Conservation (phyloP, 2,329 filamentous ascomycete species). For the Venturia carpophila region DNA sequence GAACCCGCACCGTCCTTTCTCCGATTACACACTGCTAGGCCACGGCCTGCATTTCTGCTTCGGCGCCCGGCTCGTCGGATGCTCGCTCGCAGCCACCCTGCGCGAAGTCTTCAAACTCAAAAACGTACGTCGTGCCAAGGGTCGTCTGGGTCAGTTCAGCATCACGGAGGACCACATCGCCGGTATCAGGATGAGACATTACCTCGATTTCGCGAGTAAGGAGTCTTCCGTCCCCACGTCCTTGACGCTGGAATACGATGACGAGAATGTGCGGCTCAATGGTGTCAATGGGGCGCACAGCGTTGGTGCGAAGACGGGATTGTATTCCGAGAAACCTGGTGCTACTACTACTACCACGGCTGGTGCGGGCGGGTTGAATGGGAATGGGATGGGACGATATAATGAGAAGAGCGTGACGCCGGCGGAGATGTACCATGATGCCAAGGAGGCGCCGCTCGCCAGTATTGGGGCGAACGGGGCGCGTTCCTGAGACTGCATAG, state of each 20-base stretch:
- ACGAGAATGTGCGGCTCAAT: neutral
- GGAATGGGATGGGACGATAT: neutral
- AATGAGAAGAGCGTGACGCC: neutral
- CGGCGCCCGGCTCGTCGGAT: slow-evolving; percentile 34
- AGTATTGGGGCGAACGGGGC: neutral
- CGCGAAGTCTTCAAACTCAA: slow-evolving; percentile 40
- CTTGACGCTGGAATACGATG: slow-evolving; percentile 38
- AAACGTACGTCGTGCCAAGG: slow-evolving; percentile 34
- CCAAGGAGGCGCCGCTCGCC: neutral
- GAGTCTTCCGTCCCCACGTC: slow-evolving; percentile 41
- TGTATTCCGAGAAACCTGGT: neutral
- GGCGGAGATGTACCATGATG: slow-evolving; percentile 1
- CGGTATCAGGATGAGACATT: slow-evolving; percentile 41
- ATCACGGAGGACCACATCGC: slow-evolving; percentile 40
- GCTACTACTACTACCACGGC: neutral
- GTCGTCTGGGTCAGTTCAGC: slow-evolving; percentile 35
- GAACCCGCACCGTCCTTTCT: slow-evolving; percentile 36
- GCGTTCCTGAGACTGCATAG: neutral
- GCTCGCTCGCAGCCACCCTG: slow-evolving; percentile 35
- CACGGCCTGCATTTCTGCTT: slow-evolving; percentile 37
- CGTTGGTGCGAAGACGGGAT: neutral
- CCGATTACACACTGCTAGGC: slow-evolving; percentile 35
- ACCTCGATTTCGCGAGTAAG: slow-evolving; percentile 41
- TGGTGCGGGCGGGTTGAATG: neutral
- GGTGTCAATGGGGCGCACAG: slow-evolving; percentile 20